A percentile compares a stretch with the other conserved stretches of the same genome.
phyloP scores from a whole-genome alignment of 768 basidiomycete species.

The Suillus subaureus region DNA sequence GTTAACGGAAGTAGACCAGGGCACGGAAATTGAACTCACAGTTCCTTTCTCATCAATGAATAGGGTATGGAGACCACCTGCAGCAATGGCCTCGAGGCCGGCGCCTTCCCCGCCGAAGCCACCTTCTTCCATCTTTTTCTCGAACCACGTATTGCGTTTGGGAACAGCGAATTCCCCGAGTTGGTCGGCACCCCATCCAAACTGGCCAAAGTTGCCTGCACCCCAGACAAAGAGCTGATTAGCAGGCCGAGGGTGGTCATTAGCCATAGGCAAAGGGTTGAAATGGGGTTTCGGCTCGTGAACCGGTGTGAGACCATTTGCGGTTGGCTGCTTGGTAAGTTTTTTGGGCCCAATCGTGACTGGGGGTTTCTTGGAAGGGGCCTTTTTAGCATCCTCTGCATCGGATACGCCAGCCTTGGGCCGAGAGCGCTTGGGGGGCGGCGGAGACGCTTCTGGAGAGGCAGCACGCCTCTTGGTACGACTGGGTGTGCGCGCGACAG shows the following conservation, averaged over 20 bases:
- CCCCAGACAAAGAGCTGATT: slow-evolving; percentile 86
- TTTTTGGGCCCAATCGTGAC: slow-evolving; percentile 25
- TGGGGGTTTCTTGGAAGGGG: slow-evolving; percentile 25
- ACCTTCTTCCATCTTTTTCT: slow-evolving; percentile 71
- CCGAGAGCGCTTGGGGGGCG: slow-evolving; percentile 49
- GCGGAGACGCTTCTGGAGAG: slow-evolving; percentile 52
- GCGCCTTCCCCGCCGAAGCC: slow-evolving; percentile 69
- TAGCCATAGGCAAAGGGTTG: slow-evolving; percentile 65
- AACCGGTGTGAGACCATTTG: slow-evolving; percentile 31
- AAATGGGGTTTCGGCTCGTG: slow-evolving; percentile 56
- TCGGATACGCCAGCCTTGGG: slow-evolving; percentile 40
- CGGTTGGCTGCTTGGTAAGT: slow-evolving; percentile 32
- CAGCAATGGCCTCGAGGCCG: slow-evolving; percentile 80
- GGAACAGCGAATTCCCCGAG: slow-evolving; percentile 78
- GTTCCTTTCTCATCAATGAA: slow-evolving; percentile 89
- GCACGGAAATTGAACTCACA: slow-evolving; percentile 51
- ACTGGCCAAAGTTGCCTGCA: slow-evolving; percentile 92
- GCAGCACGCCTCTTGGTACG: slow-evolving; percentile 50
- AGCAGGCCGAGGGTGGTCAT: slow-evolving; percentile 60
- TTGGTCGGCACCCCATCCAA: slow-evolving; percentile 82
- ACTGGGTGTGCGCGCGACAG: slow-evolving; percentile 23
- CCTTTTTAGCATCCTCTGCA: slow-evolving; percentile 41
- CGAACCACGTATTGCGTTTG: slow-evolving; percentile 74
- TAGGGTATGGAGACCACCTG: slow-evolving; percentile 88
- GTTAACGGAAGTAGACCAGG: slow-evolving; percentile 7